phyloP scores from a whole-genome alignment of 2,329 filamentous ascomycete genomes.

The Rhexocercosporidium sp. region DNA sequence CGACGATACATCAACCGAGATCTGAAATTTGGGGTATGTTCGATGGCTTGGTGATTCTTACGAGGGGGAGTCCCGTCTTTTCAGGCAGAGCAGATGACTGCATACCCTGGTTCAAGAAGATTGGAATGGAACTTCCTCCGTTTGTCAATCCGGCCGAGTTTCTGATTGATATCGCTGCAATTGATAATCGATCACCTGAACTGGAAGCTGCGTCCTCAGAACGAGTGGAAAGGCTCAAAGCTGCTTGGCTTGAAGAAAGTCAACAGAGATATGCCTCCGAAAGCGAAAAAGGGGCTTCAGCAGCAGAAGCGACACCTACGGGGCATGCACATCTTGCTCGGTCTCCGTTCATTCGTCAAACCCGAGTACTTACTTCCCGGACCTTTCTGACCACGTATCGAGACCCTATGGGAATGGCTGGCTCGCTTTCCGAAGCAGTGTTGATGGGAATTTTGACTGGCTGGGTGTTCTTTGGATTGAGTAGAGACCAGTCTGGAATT shows the following conservation, averaged over 20 bases:
- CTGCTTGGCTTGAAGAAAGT: constrained; percentile 58
- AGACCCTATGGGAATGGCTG: constrained; percentile 78
- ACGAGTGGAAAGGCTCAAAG: constrained; percentile 65
- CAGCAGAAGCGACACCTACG: background rate
- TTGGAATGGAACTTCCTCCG: constrained; percentile 66
- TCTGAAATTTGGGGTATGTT: constrained; percentile 83
- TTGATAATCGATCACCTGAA: constrained; percentile 73
- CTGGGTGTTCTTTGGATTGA: constrained; percentile 73
- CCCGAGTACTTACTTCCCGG: constrained; percentile 68
- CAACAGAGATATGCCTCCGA: constrained; percentile 27
- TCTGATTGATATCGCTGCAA: constrained; percentile 74
- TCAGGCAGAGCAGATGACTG: constrained; percentile 64
- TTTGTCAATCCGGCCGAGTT: constrained; percentile 83
- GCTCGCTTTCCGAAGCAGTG: constrained; percentile 71
- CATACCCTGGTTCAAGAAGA: constrained; percentile 65
- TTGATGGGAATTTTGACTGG: constrained; percentile 74
- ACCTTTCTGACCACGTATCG: constrained; percentile 74
- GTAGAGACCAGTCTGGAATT: constrained; percentile 71
- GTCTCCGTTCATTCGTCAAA: constrained; percentile 65
- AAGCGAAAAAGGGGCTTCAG: constrained; percentile 24
- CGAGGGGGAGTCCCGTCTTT: constrained; percentile 71
- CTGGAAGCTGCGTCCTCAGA: constrained; percentile 63
- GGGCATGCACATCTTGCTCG: constrained; percentile 41
- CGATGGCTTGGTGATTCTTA: constrained; percentile 72
- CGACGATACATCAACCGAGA: constrained; percentile 77